Conservation (phyloP, 2,329 filamentous ascomycete species). For the Tolypocladium pustulatum region DNA sequence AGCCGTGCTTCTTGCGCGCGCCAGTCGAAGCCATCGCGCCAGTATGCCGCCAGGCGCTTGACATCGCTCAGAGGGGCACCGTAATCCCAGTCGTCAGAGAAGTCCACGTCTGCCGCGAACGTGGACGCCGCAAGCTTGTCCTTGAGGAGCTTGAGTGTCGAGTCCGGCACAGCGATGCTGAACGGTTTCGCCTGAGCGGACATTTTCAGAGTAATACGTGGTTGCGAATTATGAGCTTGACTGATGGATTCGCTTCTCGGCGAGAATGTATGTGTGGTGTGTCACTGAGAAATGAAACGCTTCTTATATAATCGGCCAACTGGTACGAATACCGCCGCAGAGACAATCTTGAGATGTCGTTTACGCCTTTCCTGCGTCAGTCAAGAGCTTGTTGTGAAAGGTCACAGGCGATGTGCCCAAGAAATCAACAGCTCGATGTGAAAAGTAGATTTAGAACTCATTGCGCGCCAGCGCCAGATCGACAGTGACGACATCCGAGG, state of each 20-base stretch:
- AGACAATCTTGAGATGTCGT: background rate
- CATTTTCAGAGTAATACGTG: background rate
- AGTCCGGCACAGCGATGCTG: constrained; percentile 22
- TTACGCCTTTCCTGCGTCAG: background rate
- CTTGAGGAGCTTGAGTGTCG: constrained; percentile 16
- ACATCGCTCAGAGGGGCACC: constrained; percentile 22
- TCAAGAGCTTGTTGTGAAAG: background rate
- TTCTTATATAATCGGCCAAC: background rate
- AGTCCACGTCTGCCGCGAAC: constrained; percentile 17
- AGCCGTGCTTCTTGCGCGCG: constrained; percentile 45
- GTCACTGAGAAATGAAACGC: background rate
- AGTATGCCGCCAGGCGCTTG: constrained; percentile 23
- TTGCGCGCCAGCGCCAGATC: background rate
- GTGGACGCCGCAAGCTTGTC: constrained; percentile 19
- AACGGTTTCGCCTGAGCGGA: constrained; percentile 17
- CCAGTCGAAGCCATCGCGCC: constrained; percentile 48
- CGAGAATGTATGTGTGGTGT: background rate
- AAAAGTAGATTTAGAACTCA: background rate
- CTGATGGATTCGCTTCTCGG: background rate
- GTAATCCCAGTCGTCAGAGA: constrained; percentile 21
- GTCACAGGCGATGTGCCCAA: background rate
- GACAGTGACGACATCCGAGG: background rate
- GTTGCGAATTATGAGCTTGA: background rate
- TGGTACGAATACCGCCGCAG: background rate
- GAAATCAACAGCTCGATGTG: background rate